Evolutionary conservation across 2,329 filamentous ascomycete species (phyloP).

Genomic region (Cladorrhinum sp.): DNA sequence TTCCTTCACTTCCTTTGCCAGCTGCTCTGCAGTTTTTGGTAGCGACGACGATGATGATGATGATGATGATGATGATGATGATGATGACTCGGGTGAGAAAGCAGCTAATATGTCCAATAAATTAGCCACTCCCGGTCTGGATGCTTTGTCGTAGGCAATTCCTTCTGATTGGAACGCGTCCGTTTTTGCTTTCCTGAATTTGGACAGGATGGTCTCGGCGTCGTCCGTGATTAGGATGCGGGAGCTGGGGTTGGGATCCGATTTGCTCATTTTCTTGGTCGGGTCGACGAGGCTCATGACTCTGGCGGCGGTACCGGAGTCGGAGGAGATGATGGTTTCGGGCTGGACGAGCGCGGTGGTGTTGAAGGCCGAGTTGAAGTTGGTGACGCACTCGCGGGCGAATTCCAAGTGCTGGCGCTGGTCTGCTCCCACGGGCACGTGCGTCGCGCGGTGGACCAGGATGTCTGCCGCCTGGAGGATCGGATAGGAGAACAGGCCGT

Average conservation of each 20-base stretch:
- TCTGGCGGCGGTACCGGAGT: constrained; percentile 57
- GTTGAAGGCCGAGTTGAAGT: constrained; percentile 75
- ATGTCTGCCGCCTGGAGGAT: constrained; percentile 95
- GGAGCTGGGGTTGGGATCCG: constrained; percentile 65
- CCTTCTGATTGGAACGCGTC: constrained; percentile 53
- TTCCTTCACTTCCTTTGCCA: constrained; percentile 43
- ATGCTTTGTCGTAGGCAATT: constrained; percentile 67
- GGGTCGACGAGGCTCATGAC: constrained; percentile 88
- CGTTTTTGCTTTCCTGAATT: constrained; percentile 72
- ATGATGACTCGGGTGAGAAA: constrained; percentile 52
- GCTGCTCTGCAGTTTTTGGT: constrained; percentile 34
- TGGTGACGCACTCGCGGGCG: constrained; percentile 76
- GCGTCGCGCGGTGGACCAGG: constrained; percentile 82
- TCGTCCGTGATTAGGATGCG: constrained; percentile 80
- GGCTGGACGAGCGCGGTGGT: background rate
- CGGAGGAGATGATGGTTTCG: constrained; percentile 46
- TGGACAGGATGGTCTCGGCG: constrained; percentile 59
- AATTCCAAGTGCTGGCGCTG: constrained; percentile 94
- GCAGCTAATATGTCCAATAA: constrained; percentile 76
- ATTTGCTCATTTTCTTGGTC: constrained; percentile 90
- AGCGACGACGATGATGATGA: no score
- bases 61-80: no score
- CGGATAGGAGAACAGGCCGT: constrained; percentile 93
- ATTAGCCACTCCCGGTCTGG: constrained; percentile 81
- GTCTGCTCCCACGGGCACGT: constrained; percentile 96